A percentile compares a stretch with the other conserved stretches of the same genome.
These are phyloP conservation scores for Arachis stenosperma DNA, from an alignment of 306 rosid species.

Conservation along the genomic window DNA sequence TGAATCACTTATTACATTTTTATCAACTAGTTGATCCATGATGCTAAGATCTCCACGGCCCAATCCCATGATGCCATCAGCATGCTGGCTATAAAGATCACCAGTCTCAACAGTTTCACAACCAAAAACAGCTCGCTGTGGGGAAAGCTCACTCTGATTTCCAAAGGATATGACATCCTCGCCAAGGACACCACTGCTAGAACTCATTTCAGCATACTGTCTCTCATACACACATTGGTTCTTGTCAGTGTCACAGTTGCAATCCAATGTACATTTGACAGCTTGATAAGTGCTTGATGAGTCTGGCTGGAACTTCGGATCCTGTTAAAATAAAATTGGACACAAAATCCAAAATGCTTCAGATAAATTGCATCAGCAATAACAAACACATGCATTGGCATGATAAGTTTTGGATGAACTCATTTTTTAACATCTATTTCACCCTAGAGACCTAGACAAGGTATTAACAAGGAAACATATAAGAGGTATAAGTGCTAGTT, in stretches of 20 bases:
- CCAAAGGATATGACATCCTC: constrained; percentile 90
- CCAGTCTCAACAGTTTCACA: constrained; percentile 92
- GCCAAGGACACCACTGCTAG: constrained; percentile 89
- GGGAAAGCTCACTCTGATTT: constrained; percentile 73
- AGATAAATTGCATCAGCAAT: constrained; percentile 18
- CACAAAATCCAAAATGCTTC: constrained; percentile 32
- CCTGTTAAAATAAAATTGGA: constrained; percentile 53
- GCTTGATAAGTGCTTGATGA: constrained; percentile 75
- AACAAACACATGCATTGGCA: neutral
- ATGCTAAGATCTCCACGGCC: constrained; percentile 91
- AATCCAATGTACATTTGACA: constrained; percentile 75
- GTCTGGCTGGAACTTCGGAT: constrained; percentile 89
- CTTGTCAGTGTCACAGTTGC: constrained; percentile 70
- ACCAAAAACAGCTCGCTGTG: constrained; percentile 89
- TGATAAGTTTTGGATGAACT: constrained; percentile 5
- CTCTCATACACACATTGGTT: constrained; percentile 82
- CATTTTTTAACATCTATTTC: constrained; percentile 23
- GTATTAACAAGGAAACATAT: constrained; percentile 8
- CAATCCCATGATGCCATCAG: constrained; percentile 98
- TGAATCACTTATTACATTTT: constrained; percentile 73
- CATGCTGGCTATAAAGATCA: constrained; percentile 87
- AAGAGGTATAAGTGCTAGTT: neutral
- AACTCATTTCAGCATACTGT: constrained; percentile 97
- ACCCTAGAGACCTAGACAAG: constrained; percentile 3
- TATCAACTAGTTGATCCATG: constrained; percentile 88